Percentiles rank a stretch among this genome's conserved stretches.
phyloP scores from a whole-genome alignment of 1,139 yeast genomes.

The Saccharomyces hybrid region DNA sequence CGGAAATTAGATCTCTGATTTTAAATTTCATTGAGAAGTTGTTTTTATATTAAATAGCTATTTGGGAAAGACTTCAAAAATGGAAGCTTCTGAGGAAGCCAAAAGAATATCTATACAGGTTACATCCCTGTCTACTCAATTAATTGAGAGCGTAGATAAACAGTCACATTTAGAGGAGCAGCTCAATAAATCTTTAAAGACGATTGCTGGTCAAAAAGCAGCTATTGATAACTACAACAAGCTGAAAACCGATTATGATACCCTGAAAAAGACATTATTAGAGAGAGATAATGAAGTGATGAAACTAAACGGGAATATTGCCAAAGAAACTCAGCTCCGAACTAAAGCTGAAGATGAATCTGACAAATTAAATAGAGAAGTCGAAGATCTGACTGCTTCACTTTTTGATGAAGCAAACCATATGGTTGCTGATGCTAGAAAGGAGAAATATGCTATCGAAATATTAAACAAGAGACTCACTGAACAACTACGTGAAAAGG shows the following conservation, averaged over 20 bases:
- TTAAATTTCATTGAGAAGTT: background rate
- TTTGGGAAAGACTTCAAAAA: background rate
- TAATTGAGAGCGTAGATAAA: slow-evolving; percentile 53
- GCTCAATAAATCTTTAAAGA: slow-evolving; percentile 24
- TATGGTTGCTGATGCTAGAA: slow-evolving; percentile 67
- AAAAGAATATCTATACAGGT: slow-evolving; percentile 47
- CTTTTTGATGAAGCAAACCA: slow-evolving; percentile 72
- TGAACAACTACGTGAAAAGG: slow-evolving; percentile 66
- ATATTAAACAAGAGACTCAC: slow-evolving; percentile 44
- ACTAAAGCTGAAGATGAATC: slow-evolving; percentile 52
- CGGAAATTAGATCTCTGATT: no score
- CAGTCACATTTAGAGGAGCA: slow-evolving; percentile 45
- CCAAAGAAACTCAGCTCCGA: slow-evolving; percentile 36
- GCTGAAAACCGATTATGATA: slow-evolving; percentile 16
- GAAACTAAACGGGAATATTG: slow-evolving; percentile 29
- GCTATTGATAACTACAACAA: slow-evolving; percentile 12
- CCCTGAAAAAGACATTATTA: slow-evolving; percentile 30
- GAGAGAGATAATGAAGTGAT: slow-evolving; percentile 34
- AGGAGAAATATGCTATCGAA: slow-evolving; percentile 48
- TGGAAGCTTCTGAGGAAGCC: slow-evolving; percentile 29
- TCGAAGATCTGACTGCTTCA: slow-evolving; percentile 69
- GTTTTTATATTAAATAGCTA: background rate
- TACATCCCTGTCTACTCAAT: slow-evolving; percentile 48
- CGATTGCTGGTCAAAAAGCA: slow-evolving; percentile 17
- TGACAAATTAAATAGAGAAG: slow-evolving; percentile 53